These are phyloP conservation scores for Stachybotrys chlorohalonatus DNA, from an alignment of 2,329 filamentous ascomycete genomes.

Conservation along the genomic window DNA sequence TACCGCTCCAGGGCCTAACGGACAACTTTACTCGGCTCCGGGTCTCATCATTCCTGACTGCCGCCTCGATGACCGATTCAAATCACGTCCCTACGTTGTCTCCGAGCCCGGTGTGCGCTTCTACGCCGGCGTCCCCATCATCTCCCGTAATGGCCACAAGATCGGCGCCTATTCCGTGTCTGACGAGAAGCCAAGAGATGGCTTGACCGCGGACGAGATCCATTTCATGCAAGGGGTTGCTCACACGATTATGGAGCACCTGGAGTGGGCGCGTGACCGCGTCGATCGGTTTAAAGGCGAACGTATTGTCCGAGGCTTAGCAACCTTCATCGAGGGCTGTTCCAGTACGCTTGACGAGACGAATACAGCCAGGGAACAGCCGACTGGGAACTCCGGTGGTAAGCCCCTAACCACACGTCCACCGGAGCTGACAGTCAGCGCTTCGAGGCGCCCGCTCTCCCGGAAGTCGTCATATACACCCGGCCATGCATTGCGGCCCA, in stretches of 20 bases:
- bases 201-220: slow-evolving; percentile 36
- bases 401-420: slow-evolving; percentile 7
- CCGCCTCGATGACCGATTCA: slow-evolving; percentile 21
- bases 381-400: background rate
- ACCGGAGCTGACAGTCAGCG: slow-evolving; percentile 8
- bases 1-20: slow-evolving; percentile 7
- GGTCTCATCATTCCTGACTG: slow-evolving; percentile 18
- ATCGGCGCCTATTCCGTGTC: slow-evolving; percentile 54
- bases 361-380: background rate
- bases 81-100: slow-evolving; percentile 19
- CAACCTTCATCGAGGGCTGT: slow-evolving; percentile 43
- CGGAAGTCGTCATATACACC: slow-evolving; percentile 1
- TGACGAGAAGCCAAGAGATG: slow-evolving; percentile 45
- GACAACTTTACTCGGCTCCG: slow-evolving; percentile 14
- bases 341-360: slow-evolving; percentile 14
- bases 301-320: slow-evolving; percentile 44
- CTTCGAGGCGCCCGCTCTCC: slow-evolving; percentile 5
- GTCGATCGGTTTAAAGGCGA: slow-evolving; percentile 43
- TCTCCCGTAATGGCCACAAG: slow-evolving; percentile 41
- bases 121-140: slow-evolving; percentile 45
- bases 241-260: slow-evolving; percentile 48
- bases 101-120: slow-evolving; percentile 23
- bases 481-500: background rate
- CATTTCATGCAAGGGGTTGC: slow-evolving; percentile 49
- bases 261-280: slow-evolving; percentile 45